Base-by-base conservation (phyloP, 225 moss, liverwort and hornwort species). In the Pseudisothecium myosuroides region DNA sequence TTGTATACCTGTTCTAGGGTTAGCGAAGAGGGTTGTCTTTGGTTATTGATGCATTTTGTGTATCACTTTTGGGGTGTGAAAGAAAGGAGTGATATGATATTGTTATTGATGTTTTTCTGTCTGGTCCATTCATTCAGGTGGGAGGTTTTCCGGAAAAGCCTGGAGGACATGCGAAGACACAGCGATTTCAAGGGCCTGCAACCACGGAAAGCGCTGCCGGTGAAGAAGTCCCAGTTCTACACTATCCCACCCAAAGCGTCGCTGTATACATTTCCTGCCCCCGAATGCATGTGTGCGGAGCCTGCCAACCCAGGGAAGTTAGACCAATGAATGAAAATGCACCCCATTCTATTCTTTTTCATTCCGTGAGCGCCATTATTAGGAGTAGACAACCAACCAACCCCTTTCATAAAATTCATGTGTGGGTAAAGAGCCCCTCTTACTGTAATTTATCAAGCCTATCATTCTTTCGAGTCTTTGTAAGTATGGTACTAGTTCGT, bases 201-300 rank as follows among this genome's bases (percentile, higher is more conserved):
- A 61, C 89, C 83, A 8, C 93, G 94, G 32, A 95, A 95, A 82
- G 24, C 68, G 4, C 79, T 93, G 26, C 91, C 92, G 9, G 91
- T 92, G 49, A 90, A 88, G 69, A 91, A 89, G 32, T 82, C 83
- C 4, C 90, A 88, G 14, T 82, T 90, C 55, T 92, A 55, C 82
- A 92, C 93, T 1, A 28, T 83, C 45, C 90, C 92, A 21, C 94
- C 93, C n/a, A 93, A 95, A 88, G 94, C 94, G 41, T 95, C 94
- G 41, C 89, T 95, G n/a, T 95, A 95, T 78, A 95, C 94, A 47
- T 93, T 93, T 54, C 94, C 94, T 23, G 94, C 93, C 39, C 94
- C 94, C 2, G 94, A 95, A 50, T 95, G 94, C 89, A 93, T 95
- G 94, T 95, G 94, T 68, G 92, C 93, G 65, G 94, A 94, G 88